Percentiles rank a stretch among this genome's conserved stretches.
Conservation (phyloP, 768 basidiomycete genomes). For the Lactarius indigo region DNA sequence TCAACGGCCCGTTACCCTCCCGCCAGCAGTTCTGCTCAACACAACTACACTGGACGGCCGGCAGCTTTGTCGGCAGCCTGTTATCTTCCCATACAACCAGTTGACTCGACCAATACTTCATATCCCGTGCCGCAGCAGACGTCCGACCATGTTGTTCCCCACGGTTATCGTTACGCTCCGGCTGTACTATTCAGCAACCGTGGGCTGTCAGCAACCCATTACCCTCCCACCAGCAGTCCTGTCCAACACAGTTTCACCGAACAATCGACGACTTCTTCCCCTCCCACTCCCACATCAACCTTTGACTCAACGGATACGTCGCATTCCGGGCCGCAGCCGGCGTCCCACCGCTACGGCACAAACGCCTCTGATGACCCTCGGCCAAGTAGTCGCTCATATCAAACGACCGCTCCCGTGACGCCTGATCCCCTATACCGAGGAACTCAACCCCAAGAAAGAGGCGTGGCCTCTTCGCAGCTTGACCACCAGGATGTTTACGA, state of each 20-base stretch:
- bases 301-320: neutral
- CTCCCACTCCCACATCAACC: neutral
- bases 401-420: neutral
- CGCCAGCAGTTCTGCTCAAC: too few species aligned
- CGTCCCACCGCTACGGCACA: neutral
- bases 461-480: neutral
- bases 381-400: neutral
- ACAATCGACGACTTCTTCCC: neutral
- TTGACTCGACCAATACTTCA: too few species aligned
- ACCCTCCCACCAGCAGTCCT: too few species aligned
- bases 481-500: neutral
- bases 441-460: neutral
- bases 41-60: too few species aligned
- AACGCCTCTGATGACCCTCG: neutral
- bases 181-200: too few species aligned
- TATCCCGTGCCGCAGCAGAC: too few species aligned
- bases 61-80: too few species aligned
- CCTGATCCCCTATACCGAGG: neutral
- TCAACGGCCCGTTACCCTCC: neutral
- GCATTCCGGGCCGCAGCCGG: neutral
- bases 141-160: too few species aligned
- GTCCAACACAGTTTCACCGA: neutral
- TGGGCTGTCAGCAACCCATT: too few species aligned
- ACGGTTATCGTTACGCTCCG: too few species aligned
- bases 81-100: too few species aligned